phyloP scores from a whole-genome alignment of 1,284 basidiomycete species.

The Microbotryum lychnidis-dioicae region DNA sequence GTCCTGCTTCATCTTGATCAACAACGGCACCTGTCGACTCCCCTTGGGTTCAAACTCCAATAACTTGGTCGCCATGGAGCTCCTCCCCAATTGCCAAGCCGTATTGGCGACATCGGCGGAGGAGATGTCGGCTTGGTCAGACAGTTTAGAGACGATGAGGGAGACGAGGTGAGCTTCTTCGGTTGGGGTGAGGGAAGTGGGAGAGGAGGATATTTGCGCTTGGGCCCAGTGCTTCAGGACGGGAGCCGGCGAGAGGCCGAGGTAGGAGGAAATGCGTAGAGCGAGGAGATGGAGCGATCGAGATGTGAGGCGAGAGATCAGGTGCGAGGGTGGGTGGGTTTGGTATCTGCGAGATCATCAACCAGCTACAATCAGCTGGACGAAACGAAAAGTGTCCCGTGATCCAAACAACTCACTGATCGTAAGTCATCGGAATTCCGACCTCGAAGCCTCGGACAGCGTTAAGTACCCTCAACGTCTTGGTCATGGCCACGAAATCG shows the following conservation, averaged over 20 bases:
- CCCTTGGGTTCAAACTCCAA: conserved; percentile 82
- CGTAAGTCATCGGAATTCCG: conserved; percentile 85
- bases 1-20: conserved; percentile 92
- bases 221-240: conserved; percentile 95
- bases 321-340: conserved; percentile 39
- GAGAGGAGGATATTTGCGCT: conserved; percentile 65
- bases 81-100: conserved; percentile 85
- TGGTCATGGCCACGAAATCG: conserved; percentile 83
- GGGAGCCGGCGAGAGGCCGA: conserved; percentile 71
- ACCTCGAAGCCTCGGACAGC: conserved; percentile 83
- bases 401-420: conserved; percentile 53
- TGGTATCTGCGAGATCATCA: conserved; percentile 20
- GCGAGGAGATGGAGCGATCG: conserved; percentile 86
- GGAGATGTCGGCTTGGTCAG: conserved; percentile 57
- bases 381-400: conserved; percentile 29
- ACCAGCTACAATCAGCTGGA: not conserved
- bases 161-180: conserved; percentile 66
- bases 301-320: conserved; percentile 73
- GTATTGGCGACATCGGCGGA: conserved; percentile 91
- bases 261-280: conserved; percentile 77
- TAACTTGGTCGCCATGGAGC: conserved; percentile 83
- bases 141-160: conserved; percentile 35
- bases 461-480: conserved; percentile 89
- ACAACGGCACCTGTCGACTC: conserved; percentile 84
- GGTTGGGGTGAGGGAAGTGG: conserved; percentile 27